These are phyloP conservation scores for Camellia lanceoleosa DNA, from an alignment of 148 eudicot genomes.

Conservation along the genomic window DNA sequence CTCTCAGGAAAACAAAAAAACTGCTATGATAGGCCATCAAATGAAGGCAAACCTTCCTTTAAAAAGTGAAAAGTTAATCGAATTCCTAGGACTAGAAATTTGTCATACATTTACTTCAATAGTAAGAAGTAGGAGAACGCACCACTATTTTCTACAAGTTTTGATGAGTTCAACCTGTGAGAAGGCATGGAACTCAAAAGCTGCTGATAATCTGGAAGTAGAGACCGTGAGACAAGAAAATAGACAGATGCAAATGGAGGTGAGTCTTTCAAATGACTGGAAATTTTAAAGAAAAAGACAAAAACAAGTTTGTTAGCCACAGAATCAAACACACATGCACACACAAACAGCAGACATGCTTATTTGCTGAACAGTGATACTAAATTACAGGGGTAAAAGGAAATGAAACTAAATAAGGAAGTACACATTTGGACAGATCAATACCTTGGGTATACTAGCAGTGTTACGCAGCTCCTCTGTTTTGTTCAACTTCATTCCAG, in stretches of 20 bases:
- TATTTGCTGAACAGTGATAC: not conserved
- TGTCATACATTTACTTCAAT: too few species aligned
- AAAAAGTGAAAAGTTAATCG: too few species aligned
- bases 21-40: not conserved
- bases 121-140: too few species aligned
- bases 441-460: slow-evolving; percentile 78
- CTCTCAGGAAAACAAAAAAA: not conserved
- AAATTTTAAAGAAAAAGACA: not conserved
- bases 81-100: too few species aligned
- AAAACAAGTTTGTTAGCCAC: too few species aligned
- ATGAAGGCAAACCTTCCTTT: too few species aligned
- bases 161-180: too few species aligned
- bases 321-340: not conserved
- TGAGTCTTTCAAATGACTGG: not conserved
- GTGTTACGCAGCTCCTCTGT: slow-evolving; percentile 89
- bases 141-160: too few species aligned
- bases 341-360: not conserved
- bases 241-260: not conserved
- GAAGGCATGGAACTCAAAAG: too few species aligned
- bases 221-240: too few species aligned
- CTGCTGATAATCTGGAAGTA: too few species aligned
- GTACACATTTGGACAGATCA: not conserved
- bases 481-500: slow-evolving; percentile 61
- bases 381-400: not conserved
- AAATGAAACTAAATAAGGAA: slow-evolving; percentile 1